phyloP scores from a whole-genome alignment of 2,329 filamentous ascomycete genomes.

The Xenosphaeropsis pyriputrescens region DNA sequence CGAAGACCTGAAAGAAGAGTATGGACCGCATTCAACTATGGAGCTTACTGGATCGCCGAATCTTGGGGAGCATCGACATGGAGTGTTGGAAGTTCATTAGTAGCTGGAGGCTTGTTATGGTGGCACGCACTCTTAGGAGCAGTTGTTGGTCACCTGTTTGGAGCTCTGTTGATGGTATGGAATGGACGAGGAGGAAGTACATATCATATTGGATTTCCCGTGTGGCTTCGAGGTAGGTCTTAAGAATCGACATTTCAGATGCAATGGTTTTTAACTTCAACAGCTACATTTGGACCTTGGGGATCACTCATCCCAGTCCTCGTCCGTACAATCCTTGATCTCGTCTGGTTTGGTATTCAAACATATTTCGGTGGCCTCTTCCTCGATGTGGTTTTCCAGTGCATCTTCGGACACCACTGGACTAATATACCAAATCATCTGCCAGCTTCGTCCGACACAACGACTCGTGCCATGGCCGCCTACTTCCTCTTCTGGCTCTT shows the following conservation, averaged over 20 bases:
- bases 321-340: slow-evolving; percentile 22
- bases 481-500: slow-evolving; percentile 36
- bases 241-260: slow-evolving; percentile 20
- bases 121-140: slow-evolving; percentile 19
- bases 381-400: slow-evolving; percentile 22
- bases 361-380: slow-evolving; percentile 40
- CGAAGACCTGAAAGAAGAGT: background rate
- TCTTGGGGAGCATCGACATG: slow-evolving; percentile 1
- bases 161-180: slow-evolving; percentile 18
- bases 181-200: slow-evolving; percentile 19
- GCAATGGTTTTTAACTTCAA: background rate
- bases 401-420: slow-evolving; percentile 24
- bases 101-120: slow-evolving; percentile 18
- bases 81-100: slow-evolving; percentile 13
- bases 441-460: slow-evolving; percentile 28
- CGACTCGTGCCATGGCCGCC: slow-evolving; percentile 31
- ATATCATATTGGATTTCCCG: slow-evolving; percentile 22
- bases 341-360: slow-evolving; percentile 46
- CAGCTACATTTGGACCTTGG: slow-evolving; percentile 23
- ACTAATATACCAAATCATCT: slow-evolving; percentile 29
- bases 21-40: background rate
- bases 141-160: slow-evolving; percentile 16
- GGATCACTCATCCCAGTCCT: slow-evolving; percentile 20
- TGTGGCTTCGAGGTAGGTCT: slow-evolving; percentile 15
- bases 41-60: background rate